These are phyloP conservation scores for Russula virescens DNA, from an alignment of 768 basidiomycete species.

Conservation along the genomic window DNA sequence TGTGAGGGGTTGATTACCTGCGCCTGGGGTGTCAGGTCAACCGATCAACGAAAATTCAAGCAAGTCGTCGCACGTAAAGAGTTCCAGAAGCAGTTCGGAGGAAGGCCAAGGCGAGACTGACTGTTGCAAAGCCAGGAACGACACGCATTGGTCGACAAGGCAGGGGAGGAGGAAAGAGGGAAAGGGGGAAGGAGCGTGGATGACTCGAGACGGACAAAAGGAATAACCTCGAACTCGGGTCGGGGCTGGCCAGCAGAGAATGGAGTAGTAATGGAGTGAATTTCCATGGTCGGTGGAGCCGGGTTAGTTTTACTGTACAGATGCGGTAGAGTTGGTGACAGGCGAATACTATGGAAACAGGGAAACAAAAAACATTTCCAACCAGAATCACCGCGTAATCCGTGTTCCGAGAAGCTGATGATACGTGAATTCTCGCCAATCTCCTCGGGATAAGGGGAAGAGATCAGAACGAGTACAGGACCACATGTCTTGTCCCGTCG, in stretches of 20 bases:
- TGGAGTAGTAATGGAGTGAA: background rate
- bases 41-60: background rate
- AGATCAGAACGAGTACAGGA: too few species aligned
- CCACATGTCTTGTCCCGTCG: too few species aligned
- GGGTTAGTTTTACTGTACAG: too few species aligned
- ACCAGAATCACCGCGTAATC: too few species aligned
- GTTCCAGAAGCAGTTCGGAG: constrained; percentile 1
- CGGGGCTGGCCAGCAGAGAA: background rate
- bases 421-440: too few species aligned
- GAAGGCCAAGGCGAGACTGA: background rate
- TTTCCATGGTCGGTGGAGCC: background rate
- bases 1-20: constrained; percentile 13
- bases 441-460: too few species aligned
- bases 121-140: background rate
- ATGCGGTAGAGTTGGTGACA: background rate
- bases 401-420: too few species aligned
- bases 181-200: background rate
- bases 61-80: constrained; percentile 12
- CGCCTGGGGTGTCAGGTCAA: background rate
- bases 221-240: background rate
- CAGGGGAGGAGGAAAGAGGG: background rate
- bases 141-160: constrained; percentile 9
- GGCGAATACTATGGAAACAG: constrained; percentile 7
- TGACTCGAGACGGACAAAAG: background rate
- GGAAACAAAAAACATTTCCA: too few species aligned